These are phyloP conservation scores for Fraxinus albicans DNA, from an alignment of 305 asterid species.

Conservation along the genomic window DNA sequence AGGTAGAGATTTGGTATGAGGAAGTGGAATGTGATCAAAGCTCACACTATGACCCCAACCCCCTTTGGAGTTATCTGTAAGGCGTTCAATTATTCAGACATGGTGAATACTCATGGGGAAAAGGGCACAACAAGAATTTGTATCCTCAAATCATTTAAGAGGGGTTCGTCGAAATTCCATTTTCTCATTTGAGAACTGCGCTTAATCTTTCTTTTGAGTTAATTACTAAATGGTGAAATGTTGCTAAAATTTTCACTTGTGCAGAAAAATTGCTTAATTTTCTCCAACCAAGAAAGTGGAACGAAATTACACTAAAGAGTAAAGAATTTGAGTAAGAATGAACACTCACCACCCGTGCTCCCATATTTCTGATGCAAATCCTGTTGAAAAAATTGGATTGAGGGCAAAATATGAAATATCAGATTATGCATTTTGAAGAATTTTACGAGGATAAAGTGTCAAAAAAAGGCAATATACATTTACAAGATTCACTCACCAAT, in stretches of 20 bases:
- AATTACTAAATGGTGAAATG: constrained; percentile 8
- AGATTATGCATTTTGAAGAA: constrained; percentile 17
- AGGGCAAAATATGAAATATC: constrained; percentile 17
- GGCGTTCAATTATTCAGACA: constrained; percentile 12
- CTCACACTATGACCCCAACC: constrained; percentile 28
- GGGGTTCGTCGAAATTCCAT: not conserved
- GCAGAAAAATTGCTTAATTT: constrained; percentile 4
- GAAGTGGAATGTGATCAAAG: constrained; percentile 27
- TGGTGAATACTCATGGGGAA: constrained; percentile 10
- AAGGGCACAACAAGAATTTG: not conserved
- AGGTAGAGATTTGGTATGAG: constrained; percentile 36
- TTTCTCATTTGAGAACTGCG: not conserved
- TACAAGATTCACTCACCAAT: constrained; percentile 55
- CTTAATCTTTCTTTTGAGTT: constrained; percentile 9
- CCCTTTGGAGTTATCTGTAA: constrained; percentile 48
- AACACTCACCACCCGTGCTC: constrained; percentile 64
- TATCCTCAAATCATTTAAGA: not conserved
- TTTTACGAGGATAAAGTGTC: not conserved
- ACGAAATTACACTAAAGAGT: constrained; percentile 4
- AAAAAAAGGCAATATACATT: constrained; percentile 1
- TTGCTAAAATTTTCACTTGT: not conserved
- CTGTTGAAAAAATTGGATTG: constrained; percentile 40
- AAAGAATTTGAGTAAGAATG: constrained; percentile 8
- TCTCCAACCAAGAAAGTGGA: constrained; percentile 3
- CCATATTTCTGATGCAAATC: constrained; percentile 64